Evolutionary conservation across 2,329 filamentous ascomycete genomes (phyloP), one percentile per base, ranked within the genome.

Genomic region (Penicillium brasilianum): DNA sequence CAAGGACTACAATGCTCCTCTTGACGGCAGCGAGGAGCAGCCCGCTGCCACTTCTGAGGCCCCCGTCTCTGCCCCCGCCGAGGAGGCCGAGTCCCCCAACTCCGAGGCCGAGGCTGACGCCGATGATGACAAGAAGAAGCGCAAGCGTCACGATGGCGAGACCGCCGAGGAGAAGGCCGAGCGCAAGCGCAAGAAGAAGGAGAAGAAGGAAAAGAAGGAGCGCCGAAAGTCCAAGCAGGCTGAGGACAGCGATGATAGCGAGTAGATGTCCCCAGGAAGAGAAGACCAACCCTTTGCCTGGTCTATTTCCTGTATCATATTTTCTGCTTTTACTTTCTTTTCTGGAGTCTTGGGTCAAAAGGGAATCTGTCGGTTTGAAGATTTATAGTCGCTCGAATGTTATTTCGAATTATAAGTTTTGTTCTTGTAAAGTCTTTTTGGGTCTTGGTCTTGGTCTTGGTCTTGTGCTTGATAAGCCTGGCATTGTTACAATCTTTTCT

Each of bases 181-280:
- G 70, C 77, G 81, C 57, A 84, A 83, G 74, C 72, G 75, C 61
- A 80, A 78, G 75, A 83, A 83, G 76, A 83, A 83, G 74, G 81
- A 82, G 68, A 83, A 83, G 74, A 83, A 84, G 70, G 82, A 83
- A 63, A 82, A 81, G 75, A 82, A 83, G 69, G 85, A 88, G 79
- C 88, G 89, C 81, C 92, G 92, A 85, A 95, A 91, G 83, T 87
- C 89, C 71, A 91, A 91, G 82, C 88, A 93, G 84, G 89, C 91
- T 76, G 89, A 90, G 72, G 89, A 92, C 81, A 89, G 87, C 62
- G 76, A 78, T 62, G 79, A 81, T 68, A 81, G 77, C 72, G 77
- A 81, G 62, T 76, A 75, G 68, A 67, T 55, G 61, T 64, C 60
- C 65, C 61, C 68, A 71, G 70, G 69, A 71, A 73, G 64, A 63